Percentiles rank a stretch among this genome's conserved stretches.
These are phyloP conservation scores for Wolfiporia cocos DNA, from an alignment of 1,284 basidiomycete species.

Conservation along the genomic window DNA sequence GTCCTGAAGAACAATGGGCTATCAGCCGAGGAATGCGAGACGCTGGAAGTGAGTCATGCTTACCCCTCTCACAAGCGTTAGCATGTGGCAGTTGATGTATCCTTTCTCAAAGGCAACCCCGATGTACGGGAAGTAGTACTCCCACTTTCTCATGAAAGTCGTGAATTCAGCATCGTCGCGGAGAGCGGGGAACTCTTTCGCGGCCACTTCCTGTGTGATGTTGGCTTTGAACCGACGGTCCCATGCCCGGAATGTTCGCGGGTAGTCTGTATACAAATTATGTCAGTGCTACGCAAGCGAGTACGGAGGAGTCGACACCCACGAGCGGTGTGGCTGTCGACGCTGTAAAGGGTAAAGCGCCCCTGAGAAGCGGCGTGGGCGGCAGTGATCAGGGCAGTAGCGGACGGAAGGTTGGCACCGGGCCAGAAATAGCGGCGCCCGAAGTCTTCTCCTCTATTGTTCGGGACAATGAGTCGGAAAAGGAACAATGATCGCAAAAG, in stretches of 20 bases:
- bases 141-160: constrained; percentile 25
- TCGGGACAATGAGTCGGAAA: constrained; percentile 11
- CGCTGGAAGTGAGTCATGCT: constrained; percentile 29
- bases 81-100: constrained; percentile 20
- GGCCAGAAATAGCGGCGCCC: constrained; percentile 93
- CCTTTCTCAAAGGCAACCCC: constrained; percentile 22
- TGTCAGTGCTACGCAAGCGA: constrained; percentile 14
- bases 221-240: constrained; percentile 24
- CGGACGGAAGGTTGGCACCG: constrained; percentile 81
- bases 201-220: constrained; percentile 8
- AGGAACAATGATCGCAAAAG: constrained; percentile 5
- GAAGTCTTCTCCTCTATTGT: constrained; percentile 84
- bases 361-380: constrained; percentile 61
- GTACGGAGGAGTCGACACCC: constrained; percentile 20
- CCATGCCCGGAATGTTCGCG: constrained; percentile 83
- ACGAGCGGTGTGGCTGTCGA: constrained; percentile 84
- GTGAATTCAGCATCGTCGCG: constrained; percentile 12
- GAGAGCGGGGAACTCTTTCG: constrained; percentile 11
- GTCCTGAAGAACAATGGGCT: too few species aligned
- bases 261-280: constrained; percentile 51
- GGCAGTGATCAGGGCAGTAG: constrained; percentile 65
- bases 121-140: constrained; percentile 23
- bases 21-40: constrained; percentile 33
- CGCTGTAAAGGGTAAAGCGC: constrained; percentile 77
- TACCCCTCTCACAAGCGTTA: constrained; percentile 11